phyloP scores from a whole-genome alignment of 768 basidiomycete genomes.

The Guyanaporus albipodus region DNA sequence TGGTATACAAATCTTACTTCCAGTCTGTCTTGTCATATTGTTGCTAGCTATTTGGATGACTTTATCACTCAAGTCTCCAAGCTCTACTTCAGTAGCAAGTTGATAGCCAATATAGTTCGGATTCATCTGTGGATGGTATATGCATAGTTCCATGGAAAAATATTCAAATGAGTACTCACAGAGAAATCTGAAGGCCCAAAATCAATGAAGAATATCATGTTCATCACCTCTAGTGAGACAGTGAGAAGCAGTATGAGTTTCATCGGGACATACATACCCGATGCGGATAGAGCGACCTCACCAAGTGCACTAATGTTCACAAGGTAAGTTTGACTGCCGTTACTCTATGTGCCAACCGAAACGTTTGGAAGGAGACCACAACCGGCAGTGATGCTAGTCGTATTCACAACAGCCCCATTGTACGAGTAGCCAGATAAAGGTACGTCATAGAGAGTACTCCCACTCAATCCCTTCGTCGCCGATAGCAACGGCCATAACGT shows the following conservation, averaged over 20 bases:
- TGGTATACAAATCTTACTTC: neutral
- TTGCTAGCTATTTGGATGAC: neutral
- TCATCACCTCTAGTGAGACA: neutral
- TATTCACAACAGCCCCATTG: conserved; percentile 14
- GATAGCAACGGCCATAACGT: neutral
- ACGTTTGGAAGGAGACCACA: conserved; percentile 16
- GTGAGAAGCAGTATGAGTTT: neutral
- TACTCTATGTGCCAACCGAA: neutral
- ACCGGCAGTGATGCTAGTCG: conserved; percentile 12
- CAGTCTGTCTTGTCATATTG: neutral
- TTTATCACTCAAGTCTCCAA: neutral
- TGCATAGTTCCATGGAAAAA: neutral
- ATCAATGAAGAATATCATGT: neutral
- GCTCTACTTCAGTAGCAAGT: neutral
- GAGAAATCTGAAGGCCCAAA: neutral
- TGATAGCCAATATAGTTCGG: neutral
- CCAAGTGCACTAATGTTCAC: neutral
- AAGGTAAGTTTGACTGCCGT: neutral
- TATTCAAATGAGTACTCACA: neutral
- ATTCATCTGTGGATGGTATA: neutral
- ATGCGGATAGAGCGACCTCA: neutral
- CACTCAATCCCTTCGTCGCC: conserved; percentile 12
- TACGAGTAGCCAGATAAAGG: neutral
- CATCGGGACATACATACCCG: neutral
- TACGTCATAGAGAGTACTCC: conserved; percentile 17